Evolutionary conservation across 2,329 filamentous ascomycete genomes (phyloP).

Genomic region (Trichophyton equinum): DNA sequence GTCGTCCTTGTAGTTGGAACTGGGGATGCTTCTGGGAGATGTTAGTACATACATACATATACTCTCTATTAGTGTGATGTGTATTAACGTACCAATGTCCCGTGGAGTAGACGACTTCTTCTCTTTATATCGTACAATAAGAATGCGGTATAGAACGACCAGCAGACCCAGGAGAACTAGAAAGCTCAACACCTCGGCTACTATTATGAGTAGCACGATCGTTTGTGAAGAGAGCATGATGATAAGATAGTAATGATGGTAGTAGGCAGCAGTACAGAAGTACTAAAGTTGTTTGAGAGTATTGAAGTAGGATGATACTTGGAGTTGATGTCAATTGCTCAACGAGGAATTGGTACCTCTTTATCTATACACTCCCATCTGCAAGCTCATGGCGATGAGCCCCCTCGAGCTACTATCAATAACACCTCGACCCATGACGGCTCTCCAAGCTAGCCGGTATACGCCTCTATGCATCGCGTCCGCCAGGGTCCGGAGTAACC

Average conservation of each 20-base stretch:
- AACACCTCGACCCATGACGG: neutral
- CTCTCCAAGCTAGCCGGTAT: neutral
- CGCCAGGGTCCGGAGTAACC: neutral
- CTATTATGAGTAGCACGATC: neutral
- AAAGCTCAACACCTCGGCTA: neutral
- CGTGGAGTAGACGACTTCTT: neutral
- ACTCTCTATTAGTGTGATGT: neutral
- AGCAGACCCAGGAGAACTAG: neutral
- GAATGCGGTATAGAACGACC: neutral
- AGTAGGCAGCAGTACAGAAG: too few relatives aligned
- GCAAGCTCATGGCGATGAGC: neutral
- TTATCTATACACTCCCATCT: neutral
- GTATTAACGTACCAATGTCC: neutral
- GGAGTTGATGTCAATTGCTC: neutral
- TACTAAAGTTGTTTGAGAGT: neutral
- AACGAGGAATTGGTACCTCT: neutral
- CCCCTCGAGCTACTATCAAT: neutral
- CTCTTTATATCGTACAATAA: neutral
- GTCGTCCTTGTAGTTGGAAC: neutral
- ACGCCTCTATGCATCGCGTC: neutral
- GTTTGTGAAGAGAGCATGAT: neutral
- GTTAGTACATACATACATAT: neutral
- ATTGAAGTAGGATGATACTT: neutral
- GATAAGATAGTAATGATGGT: neutral
- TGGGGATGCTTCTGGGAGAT: neutral